phyloP scores from a whole-genome alignment of 306 rosid genomes.

The Sicyos edulis region DNA sequence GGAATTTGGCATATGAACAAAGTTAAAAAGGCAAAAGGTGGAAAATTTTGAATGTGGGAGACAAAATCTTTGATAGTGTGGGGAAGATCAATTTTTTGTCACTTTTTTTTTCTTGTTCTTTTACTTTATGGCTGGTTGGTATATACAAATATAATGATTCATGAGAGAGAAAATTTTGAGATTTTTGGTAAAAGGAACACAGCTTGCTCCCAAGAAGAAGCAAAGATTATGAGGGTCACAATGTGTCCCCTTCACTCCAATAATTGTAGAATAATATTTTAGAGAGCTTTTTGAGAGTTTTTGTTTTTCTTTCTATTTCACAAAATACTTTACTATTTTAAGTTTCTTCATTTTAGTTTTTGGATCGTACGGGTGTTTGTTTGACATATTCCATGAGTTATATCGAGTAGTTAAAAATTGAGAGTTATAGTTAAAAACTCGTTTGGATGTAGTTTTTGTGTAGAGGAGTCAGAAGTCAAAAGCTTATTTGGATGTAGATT shows the following conservation, averaged over 20 bases:
- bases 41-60: constrained; percentile 20
- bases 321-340: too few species aligned
- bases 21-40: constrained; percentile 20
- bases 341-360: too few species aligned
- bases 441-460: too few species aligned
- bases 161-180: constrained; percentile 22
- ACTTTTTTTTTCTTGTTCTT: constrained; percentile 7
- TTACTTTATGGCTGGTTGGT: constrained; percentile 42
- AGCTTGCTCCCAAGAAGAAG: constrained; percentile 44
- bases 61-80: constrained; percentile 18
- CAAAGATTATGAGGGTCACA: constrained; percentile 17
- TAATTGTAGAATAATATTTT: constrained; percentile 16
- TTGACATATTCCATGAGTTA: too few species aligned
- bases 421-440: too few species aligned
- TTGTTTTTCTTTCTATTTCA: not conserved
- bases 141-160: constrained; percentile 40
- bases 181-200: constrained; percentile 54
- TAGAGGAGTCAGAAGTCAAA: too few species aligned
- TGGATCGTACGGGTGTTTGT: too few species aligned
- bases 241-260: constrained; percentile 7
- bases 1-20: not conserved
- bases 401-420: too few species aligned
- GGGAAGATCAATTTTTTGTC: not conserved
- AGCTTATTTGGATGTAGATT: too few species aligned
- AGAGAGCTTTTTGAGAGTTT: not conserved